Conservation (phyloP, 768 basidiomycete species). For the Mycena vulgaris region DNA sequence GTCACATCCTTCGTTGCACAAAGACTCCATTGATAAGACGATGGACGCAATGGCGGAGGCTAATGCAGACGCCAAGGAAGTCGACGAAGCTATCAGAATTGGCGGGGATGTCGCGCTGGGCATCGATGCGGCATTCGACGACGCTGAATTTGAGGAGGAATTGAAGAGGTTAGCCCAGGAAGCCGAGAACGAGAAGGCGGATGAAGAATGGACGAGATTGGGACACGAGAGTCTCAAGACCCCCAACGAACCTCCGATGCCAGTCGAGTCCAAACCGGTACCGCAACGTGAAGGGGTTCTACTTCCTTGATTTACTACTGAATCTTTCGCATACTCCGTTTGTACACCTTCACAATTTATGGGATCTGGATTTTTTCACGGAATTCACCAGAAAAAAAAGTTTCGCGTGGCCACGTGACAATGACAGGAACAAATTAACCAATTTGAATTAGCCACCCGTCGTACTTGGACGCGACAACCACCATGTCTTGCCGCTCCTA, state of each 20-base stretch:
- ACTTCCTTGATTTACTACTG: neutral
- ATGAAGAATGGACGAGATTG: conserved; percentile 13
- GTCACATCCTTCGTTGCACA: conserved; percentile 83
- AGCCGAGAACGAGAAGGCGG: conserved; percentile 47
- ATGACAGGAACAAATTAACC: neutral
- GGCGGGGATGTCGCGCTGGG: conserved; percentile 76
- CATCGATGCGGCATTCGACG: conserved; percentile 63
- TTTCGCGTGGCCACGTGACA: neutral
- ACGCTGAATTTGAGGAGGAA: conserved; percentile 74
- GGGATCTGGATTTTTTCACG: neutral
- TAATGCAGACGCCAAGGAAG: conserved; percentile 84
- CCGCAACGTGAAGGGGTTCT: conserved; percentile 7
- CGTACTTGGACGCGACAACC: neutral
- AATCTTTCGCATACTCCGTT: neutral
- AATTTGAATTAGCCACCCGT: neutral
- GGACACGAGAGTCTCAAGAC: conserved; percentile 3
- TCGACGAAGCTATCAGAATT: conserved; percentile 82
- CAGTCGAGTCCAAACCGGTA: neutral
- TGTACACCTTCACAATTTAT: conserved; percentile 16
- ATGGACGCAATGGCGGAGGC: conserved; percentile 91
- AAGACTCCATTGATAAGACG: conserved; percentile 86
- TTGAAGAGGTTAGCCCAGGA: conserved; percentile 66
- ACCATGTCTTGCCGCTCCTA: conserved; percentile 24
- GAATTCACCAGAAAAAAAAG: neutral
- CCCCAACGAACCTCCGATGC: neutral